These are phyloP conservation scores for Monilinia aucupariae DNA, from an alignment of 2,329 filamentous ascomycete genomes.

Conservation along the genomic window DNA sequence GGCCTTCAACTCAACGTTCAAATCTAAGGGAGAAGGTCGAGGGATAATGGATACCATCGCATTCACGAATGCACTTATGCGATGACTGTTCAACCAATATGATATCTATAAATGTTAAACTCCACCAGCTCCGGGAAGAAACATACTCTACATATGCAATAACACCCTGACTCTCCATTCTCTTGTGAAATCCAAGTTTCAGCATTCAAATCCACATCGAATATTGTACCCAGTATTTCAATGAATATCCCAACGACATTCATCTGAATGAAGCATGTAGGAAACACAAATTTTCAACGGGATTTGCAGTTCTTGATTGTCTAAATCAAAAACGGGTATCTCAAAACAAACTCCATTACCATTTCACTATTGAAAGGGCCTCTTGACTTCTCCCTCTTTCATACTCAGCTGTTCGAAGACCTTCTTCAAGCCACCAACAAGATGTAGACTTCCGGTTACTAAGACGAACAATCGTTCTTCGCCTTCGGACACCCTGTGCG, in stretches of 20 bases:
- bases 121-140: too few species aligned
- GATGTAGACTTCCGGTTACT: slow-evolving; percentile 77
- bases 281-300: neutral
- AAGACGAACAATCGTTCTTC: slow-evolving; percentile 54
- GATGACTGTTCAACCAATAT: slow-evolving; percentile 4
- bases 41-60: neutral
- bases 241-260: neutral
- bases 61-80: neutral
- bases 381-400: slow-evolving; percentile 64
- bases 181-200: neutral
- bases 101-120: neutral
- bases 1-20: neutral
- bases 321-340: neutral
- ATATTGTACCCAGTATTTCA: neutral
- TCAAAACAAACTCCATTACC: slow-evolving; percentile 1
- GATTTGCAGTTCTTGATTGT: neutral
- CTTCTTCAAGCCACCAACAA: slow-evolving; percentile 74
- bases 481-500: slow-evolving; percentile 37
- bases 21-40: neutral
- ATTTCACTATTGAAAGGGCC: neutral
- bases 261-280: neutral
- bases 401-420: slow-evolving; percentile 55
- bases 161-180: neutral
- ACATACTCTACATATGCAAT: neutral
- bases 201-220: neutral